Evolutionary conservation across 306 rosid genomes (phyloP).

Genomic region (Dalbergia oliveri): DNA sequence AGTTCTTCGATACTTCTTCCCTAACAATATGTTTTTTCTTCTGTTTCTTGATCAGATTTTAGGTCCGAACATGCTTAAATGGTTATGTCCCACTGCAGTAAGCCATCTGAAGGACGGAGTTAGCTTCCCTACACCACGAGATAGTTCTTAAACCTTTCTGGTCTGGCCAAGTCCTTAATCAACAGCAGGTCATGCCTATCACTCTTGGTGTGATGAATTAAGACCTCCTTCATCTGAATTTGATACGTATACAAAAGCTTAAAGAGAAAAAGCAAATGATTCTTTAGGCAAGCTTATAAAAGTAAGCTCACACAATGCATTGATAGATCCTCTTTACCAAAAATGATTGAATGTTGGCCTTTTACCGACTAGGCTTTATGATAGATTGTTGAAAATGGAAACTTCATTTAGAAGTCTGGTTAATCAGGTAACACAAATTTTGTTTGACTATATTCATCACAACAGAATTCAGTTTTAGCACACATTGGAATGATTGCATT

Average conservation of each 20-base stretch:
- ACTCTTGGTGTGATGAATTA: conserved; percentile 35
- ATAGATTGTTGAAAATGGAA: conserved; percentile 37
- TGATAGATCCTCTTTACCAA: conserved; percentile 29
- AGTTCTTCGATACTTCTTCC: conserved; percentile 16
- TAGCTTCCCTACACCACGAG: conserved; percentile 67
- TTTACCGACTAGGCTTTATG: conserved; percentile 29
- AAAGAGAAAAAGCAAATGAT: conserved; percentile 20
- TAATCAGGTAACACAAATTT: conserved; percentile 35
- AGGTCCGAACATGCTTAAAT: conserved; percentile 83
- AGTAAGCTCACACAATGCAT: conserved; percentile 25
- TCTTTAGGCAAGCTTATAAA: conserved; percentile 32
- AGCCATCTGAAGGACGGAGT: conserved; percentile 87
- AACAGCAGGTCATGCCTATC: conserved; percentile 24
- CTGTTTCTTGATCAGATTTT: conserved; percentile 64
- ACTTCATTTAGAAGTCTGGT: conserved; percentile 29
- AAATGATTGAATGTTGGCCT: conserved; percentile 17
- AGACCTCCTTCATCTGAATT: conserved; percentile 39
- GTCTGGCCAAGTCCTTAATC: conserved; percentile 35
- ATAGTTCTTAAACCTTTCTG: conserved; percentile 51
- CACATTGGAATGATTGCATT: conserved; percentile 32
- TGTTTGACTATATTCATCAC: conserved; percentile 19
- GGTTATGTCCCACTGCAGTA: conserved; percentile 81
- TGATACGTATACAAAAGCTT: neutral
- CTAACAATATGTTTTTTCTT: conserved; percentile 23
- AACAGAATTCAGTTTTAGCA: conserved; percentile 3